Evolutionary conservation across 805 yeast species (phyloP), one percentile per base, ranked within the genome.

Genomic region (Schizosaccharomyces octosporus): DNA sequence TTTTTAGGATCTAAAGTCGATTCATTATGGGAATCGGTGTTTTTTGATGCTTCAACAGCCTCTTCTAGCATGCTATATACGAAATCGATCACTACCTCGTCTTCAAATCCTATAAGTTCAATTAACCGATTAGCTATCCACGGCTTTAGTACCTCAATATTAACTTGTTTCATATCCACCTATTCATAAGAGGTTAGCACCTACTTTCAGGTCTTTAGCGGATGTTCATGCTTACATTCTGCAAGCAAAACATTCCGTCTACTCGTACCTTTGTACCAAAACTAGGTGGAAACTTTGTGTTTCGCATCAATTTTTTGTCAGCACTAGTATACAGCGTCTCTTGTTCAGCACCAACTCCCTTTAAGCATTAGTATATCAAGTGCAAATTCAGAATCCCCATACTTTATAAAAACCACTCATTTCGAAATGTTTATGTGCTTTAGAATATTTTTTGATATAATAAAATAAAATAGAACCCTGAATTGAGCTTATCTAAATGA

Each of bases 31-130:
- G 48, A 31, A 57, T 39, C 60, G 1, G n/a, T 31, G 17, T 11
- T 57, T 41, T 57, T 57, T 7, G 43, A 27, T 4, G 48, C 48
- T 24, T 39, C 61, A 9, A 24, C 43, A 39, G 51, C 55, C 29
- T 42, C 51, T 19, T 59, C 61, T 31, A 59, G 36, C 61, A 59
- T 42, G 31, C 61, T 31, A 29, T 39, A 29, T 24, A 43, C 61
- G 24, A 59, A 59, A 42, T 59, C 55, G 4, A 59, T 43, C 19
- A 59, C 61, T 21, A 59, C 61, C 27, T 59, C 61, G 17, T 59
- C 61, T 54, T 59, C 61, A 45, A 59, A 41, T n/a, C 61, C 61
- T 19, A 59, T 43, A 21, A 45, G 27, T 27, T 41, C 61, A 24
- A 27, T 42, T 11, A 59, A 21, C n/a, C 54, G 48, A 19, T 41